phyloP scores from a whole-genome alignment of 495 filamentous ascomycete genomes.

The Rhizodiscina lignyota region DNA sequence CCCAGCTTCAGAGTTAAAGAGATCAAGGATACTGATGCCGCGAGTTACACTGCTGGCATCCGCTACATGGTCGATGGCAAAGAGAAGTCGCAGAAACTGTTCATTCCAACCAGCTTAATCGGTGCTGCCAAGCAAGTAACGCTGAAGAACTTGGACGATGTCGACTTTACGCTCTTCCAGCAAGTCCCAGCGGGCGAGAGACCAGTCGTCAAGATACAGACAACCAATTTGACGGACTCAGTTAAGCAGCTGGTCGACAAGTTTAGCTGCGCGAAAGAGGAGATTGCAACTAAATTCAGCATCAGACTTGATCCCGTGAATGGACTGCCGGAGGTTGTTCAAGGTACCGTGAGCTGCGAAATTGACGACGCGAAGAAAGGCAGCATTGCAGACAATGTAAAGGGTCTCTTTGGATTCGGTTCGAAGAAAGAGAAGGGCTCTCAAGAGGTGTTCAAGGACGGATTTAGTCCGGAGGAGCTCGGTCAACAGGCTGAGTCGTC shows the following conservation, averaged over 20 bases:
- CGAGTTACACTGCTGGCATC: conserved; percentile 54
- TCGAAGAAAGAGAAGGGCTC: conserved; percentile 57
- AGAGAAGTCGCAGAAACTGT: conserved; percentile 59
- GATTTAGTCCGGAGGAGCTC: conserved; percentile 9
- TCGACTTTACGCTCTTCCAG: conserved; percentile 68
- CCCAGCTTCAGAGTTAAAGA: conserved; percentile 96
- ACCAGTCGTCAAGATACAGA: conserved; percentile 40
- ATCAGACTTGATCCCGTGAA: conserved; percentile 54
- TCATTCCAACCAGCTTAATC: conserved; percentile 58
- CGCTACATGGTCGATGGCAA: conserved; percentile 42
- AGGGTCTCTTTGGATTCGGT: conserved; percentile 87
- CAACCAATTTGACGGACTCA: conserved; percentile 70
- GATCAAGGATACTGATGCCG: conserved; percentile 60
- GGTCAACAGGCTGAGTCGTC: conserved; percentile 22
- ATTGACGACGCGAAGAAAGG: conserved; percentile 53
- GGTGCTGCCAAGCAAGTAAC: conserved; percentile 76
- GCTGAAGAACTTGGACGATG: conserved; percentile 71
- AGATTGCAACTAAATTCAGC: conserved; percentile 64
- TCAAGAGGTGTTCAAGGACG: conserved; percentile 58
- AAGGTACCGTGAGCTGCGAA: conserved; percentile 71
- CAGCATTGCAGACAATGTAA: conserved; percentile 77
- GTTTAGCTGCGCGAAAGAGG: conserved; percentile 55
- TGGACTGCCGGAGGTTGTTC: conserved; percentile 68
- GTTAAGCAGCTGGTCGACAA: conserved; percentile 57
- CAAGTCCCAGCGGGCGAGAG: conserved; percentile 34